Percentiles rank a stretch among this genome's conserved stretches.
Evolutionary conservation across 202 grass and related monocot genomes (phyloP).

Genomic region (Setaria italica): DNA sequence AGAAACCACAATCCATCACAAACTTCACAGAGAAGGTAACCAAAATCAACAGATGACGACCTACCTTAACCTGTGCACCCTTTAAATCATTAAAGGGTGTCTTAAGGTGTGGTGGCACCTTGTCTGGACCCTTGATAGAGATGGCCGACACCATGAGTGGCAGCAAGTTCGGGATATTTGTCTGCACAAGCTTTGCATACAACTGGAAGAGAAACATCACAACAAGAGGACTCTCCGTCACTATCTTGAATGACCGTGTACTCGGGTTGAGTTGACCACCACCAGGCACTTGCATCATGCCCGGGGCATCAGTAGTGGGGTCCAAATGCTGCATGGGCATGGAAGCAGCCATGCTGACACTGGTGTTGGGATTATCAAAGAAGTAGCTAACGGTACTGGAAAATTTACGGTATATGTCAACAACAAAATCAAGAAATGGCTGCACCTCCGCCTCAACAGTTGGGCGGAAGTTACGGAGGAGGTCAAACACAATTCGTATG

Average conservation of each 20-base stretch:
- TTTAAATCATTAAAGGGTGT: slow-evolving; percentile 89
- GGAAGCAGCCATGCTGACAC: slow-evolving; percentile 37
- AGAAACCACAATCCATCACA: slow-evolving; percentile 39
- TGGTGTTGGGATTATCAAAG: slow-evolving; percentile 62
- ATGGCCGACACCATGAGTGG: slow-evolving; percentile 94
- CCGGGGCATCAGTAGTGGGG: slow-evolving; percentile 50
- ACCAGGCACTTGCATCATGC: slow-evolving; percentile 47
- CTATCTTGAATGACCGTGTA: slow-evolving; percentile 92
- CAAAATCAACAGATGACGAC: neutral
- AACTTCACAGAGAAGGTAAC: slow-evolving; percentile 35
- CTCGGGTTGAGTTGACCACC: slow-evolving; percentile 88
- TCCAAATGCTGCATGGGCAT: slow-evolving; percentile 57
- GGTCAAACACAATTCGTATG: slow-evolving; percentile 92
- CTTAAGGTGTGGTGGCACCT: slow-evolving; percentile 78
- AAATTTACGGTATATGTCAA: slow-evolving; percentile 84
- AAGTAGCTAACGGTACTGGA: slow-evolving; percentile 68
- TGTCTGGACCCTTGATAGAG: slow-evolving; percentile 83
- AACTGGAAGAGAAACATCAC: slow-evolving; percentile 99
- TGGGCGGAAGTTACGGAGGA: slow-evolving; percentile 96
- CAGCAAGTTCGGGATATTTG: slow-evolving; percentile 84
- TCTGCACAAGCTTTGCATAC: slow-evolving; percentile 97
- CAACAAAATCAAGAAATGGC: slow-evolving; percentile 95
- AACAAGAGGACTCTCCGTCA: slow-evolving; percentile 94
- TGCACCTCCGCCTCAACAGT: slow-evolving; percentile 97
- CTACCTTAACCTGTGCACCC: slow-evolving; percentile 98